A percentile compares a stretch with the other conserved stretches of the same genome.
Evolutionary conservation across 805 yeast genomes (phyloP).

Genomic region (Cyberlindnera sargentensis): DNA sequence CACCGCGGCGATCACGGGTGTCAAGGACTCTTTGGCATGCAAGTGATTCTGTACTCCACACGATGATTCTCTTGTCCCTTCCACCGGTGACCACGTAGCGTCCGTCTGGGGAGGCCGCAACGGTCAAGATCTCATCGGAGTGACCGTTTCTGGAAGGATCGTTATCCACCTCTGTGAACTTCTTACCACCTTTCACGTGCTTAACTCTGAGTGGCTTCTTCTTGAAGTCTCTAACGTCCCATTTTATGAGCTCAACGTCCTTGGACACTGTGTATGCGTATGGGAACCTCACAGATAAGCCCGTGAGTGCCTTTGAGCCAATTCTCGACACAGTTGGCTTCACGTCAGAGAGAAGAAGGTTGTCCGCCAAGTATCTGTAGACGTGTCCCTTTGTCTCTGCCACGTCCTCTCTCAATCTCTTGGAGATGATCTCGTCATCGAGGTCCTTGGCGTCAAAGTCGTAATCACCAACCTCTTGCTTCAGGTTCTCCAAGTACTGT

Average conservation of each 20-base stretch:
- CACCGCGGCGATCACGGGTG: conserved; percentile 64
- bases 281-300: conserved; percentile 31
- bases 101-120: conserved; percentile 85
- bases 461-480: conserved; percentile 44
- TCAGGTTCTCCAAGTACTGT: conserved; percentile 77
- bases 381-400: conserved; percentile 85
- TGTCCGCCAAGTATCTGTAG: conserved; percentile 58
- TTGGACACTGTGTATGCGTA: conserved; percentile 76
- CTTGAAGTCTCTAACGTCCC: conserved; percentile 53
- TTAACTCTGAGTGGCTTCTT: conserved; percentile 60
- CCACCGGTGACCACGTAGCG: conserved; percentile 90
- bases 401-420: conserved; percentile 78
- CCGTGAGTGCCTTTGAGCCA: conserved; percentile 52
- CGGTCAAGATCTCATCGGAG: conserved; percentile 63
- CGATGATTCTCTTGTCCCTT: conserved; percentile 66
- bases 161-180: conserved; percentile 27
- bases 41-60: conserved; percentile 81
- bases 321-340: conserved; percentile 44
- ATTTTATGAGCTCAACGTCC: conserved; percentile 72
- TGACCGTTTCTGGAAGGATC: conserved; percentile 66
- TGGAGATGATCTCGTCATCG: conserved; percentile 77
- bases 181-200: conserved; percentile 58
- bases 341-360: conserved; percentile 34
- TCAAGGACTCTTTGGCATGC: conserved; percentile 72
- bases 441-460: conserved; percentile 85